phyloP scores from a whole-genome alignment of 495 filamentous ascomycete species.

The Penicillium robsamsonii region DNA sequence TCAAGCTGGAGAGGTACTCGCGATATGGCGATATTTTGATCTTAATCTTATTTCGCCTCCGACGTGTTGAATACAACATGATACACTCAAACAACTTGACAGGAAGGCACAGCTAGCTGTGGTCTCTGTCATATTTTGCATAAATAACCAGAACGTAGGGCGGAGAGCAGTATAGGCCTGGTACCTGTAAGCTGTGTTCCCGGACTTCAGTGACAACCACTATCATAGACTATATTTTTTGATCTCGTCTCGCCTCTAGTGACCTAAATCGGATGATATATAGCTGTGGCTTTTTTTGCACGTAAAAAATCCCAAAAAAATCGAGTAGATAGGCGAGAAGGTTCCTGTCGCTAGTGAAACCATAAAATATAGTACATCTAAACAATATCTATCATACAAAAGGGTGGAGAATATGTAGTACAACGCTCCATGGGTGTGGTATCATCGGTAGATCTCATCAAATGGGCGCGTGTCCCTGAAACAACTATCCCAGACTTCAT shows the following conservation, averaged over 20 bases:
- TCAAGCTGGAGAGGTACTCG: constrained; percentile 17
- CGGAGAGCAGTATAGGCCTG: not conserved
- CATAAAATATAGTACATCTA: constrained; percentile 8
- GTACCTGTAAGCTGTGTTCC: not conserved
- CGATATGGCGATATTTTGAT: constrained; percentile 24
- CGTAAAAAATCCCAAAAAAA: not conserved
- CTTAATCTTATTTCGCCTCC: constrained; percentile 20
- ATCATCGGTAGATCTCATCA: constrained; percentile 90
- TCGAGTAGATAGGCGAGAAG: not conserved
- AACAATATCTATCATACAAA: constrained; percentile 26
- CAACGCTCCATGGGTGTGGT: constrained; percentile 11
- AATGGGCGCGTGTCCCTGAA: constrained; percentile 92
- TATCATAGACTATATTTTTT: not conserved
- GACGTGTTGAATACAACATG: constrained; percentile 25
- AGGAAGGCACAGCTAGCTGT: not conserved
- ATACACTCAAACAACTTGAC: constrained; percentile 16
- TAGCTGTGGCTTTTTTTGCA: not conserved
- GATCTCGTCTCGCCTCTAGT: not conserved
- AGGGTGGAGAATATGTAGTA: constrained; percentile 11
- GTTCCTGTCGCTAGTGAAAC: not conserved
- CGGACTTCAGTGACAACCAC: not conserved
- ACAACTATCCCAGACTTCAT: constrained; percentile 97
- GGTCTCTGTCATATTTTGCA: not conserved
- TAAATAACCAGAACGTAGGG: not conserved
- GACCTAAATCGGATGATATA: not conserved